Conservation (phyloP, 768 basidiomycete species). For the Xerocomus brunneocitrinus region DNA sequence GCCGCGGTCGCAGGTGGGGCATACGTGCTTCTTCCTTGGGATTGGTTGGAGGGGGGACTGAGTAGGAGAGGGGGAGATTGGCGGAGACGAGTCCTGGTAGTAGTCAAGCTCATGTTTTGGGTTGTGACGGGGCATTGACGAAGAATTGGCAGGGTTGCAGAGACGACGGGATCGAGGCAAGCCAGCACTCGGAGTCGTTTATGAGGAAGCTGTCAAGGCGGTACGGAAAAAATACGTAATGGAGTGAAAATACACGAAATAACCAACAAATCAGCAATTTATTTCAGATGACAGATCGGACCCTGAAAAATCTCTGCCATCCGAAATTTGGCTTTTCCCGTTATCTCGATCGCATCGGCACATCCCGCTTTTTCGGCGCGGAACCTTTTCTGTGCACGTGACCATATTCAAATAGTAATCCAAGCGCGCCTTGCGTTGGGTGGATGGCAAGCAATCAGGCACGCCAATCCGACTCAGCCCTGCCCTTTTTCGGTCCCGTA, state of each 20-base stretch:
- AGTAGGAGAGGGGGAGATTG: conserved; percentile 10
- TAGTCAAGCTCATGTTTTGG: conserved; percentile 26
- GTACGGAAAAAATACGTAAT: conserved; percentile 36
- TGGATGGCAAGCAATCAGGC: conserved; percentile 17
- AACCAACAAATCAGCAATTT: conserved; percentile 21
- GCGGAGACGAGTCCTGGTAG: conserved; percentile 22
- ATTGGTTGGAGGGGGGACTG: background rate
- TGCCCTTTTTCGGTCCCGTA: conserved; percentile 33
- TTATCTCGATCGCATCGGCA: conserved; percentile 31
- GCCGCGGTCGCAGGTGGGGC: conserved; percentile 64
- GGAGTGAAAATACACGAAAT: conserved; percentile 24
- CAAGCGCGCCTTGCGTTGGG: background rate
- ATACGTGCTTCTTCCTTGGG: conserved; percentile 49
- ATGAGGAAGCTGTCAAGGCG: conserved; percentile 35
- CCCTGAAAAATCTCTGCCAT: conserved; percentile 29
- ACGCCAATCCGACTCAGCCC: conserved; percentile 13
- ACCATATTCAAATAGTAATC: background rate
- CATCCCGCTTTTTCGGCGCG: conserved; percentile 31
- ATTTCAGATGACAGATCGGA: conserved; percentile 29
- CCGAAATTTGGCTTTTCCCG: conserved; percentile 33
- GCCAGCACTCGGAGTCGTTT: conserved; percentile 25
- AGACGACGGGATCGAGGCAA: conserved; percentile 23
- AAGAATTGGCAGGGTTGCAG: conserved; percentile 26
- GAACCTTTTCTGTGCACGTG: conserved; percentile 20
- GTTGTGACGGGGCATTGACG: conserved; percentile 29